These are phyloP conservation scores for Yarrowia sp. DNA, from an alignment of 805 yeast genomes.

Conservation along the genomic window DNA sequence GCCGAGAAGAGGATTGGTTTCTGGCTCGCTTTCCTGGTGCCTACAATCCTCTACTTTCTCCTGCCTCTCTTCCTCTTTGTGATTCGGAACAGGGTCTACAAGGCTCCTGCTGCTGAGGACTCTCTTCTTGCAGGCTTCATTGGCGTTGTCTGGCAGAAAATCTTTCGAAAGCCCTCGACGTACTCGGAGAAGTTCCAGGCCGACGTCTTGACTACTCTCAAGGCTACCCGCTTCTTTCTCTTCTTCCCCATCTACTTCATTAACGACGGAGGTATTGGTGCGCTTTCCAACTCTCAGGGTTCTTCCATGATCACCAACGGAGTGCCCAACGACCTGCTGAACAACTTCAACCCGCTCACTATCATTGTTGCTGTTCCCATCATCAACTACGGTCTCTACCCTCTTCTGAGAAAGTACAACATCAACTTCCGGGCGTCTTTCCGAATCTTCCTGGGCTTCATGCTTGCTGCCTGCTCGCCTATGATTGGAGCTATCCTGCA, in stretches of 20 bases:
- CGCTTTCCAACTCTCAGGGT: background rate
- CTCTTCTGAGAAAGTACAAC: background rate
- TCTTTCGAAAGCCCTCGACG: background rate
- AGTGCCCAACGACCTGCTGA: background rate
- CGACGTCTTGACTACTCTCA: background rate
- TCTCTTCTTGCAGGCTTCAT: background rate
- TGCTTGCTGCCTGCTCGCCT: background rate
- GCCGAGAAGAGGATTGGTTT: background rate
- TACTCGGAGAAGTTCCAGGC: background rate
- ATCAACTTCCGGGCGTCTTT: background rate
- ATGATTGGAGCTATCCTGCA: background rate
- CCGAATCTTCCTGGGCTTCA: background rate
- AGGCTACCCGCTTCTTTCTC: background rate
- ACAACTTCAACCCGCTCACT: background rate
- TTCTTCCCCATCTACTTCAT: background rate
- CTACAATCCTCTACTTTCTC: background rate
- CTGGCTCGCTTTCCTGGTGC: background rate
- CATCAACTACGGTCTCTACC: background rate
- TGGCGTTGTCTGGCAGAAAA: background rate
- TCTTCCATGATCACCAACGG: background rate
- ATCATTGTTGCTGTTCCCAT: background rate
- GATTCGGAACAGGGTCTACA: background rate
- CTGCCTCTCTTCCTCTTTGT: background rate
- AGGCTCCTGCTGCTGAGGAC: background rate
- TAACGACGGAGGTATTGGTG: background rate